Base-by-base conservation (phyloP, 1,284 basidiomycete species). In the Coniferiporia weirii region DNA sequence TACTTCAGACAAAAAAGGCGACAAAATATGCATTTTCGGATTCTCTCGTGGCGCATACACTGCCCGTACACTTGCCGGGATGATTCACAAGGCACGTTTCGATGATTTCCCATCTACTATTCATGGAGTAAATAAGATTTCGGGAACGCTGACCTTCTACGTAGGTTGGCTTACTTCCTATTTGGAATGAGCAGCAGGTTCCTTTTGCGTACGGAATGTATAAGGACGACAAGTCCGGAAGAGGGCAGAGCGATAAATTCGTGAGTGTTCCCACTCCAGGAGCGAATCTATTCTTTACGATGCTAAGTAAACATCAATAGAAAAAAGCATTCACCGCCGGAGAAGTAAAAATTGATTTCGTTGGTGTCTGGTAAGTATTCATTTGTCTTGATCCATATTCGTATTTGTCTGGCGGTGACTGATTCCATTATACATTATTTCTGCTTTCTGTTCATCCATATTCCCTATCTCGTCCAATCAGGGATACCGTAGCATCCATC, bases 81-180 rank as follows among this genome's bases (percentile, higher is more conserved):
- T 72, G 52, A 22, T 63, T 12, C 52, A 61, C 15, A 54, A 54
- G 15, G 44, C 9, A 19, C 8, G 12, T 46, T 46, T 27, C 27
- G 27, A 27, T 27, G 5, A 27, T 3, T 20, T 46, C 12, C 9
- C 43, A n/a, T 46, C 3, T 46, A n/a, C n/a, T 17, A 8, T 9
- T n/a, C 17, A n/a, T n/a, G 17, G 8, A n/a, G 15, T 8, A 46
- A 17, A 46, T n/a, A 20, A n/a, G 17, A 20, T 46, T 12, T 43
- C 40, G 17, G 17, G 17, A 46, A 46, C 15, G 44, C 8, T 19
- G 19, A 20, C 17, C 17, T n/a, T n/a, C 44, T 46, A 19, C 44
- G 3, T 57, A 73, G 60, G 80, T 85, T 48, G 83, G 82, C 15
- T 71, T 85, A 3, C 72, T 85, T 0, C 82, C 83, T 0, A 70